Base-by-base conservation (phyloP, 2,329 filamentous ascomycete species). In the Thielaviopsis populi region DNA sequence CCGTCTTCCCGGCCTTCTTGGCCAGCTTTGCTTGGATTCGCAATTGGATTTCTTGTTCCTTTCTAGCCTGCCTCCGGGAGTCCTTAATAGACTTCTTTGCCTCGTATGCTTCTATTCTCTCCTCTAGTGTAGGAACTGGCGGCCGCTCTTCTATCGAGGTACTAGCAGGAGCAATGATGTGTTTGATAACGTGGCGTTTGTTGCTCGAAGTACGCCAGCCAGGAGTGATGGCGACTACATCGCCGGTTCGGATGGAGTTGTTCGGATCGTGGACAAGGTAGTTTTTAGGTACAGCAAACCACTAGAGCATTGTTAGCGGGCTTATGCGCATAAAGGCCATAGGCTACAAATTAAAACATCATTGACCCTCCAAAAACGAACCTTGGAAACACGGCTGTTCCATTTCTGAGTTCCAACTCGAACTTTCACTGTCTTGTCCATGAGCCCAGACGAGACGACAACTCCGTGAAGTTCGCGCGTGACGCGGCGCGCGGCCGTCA, bases 351-450 rank as follows among this genome's bases (percentile, higher is more conserved):
- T 37, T 37, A 7, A 37, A 37, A 37, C 4, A 6, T 37, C 8
- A 37, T 4, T 7, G 5, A 10, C 1, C 33, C 61, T 15, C 10
- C 1, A 11, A 15, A 54, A 43, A 66, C 72, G 63, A 72, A 89
- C 88, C 79, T 92, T 92, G 72, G 84, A 80, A 63, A 92, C 81
- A 67, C 80, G 78, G 66, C 79, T 80, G 72, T 91, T 88, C 85
- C 86, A 92, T 71, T 83, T 80, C 71, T 85, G 82, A 15, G 80
- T 81, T 61, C 86, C 85, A 15, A 91, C 79, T 68, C 84, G 82
- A 67, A 91, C 88, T 74, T 88, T 91, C 65, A 91, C 87, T 2
- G 88, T 91, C 74, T 86, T 88, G 66, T 83, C 75, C 86, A 91
- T 91, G 66, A 85, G 79, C 22, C 88, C 89, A 6, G 88, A 84